Percentiles rank a stretch among this genome's conserved stretches.
These are phyloP conservation scores for Candida vaughaniae DNA, from an alignment of 805 yeast species.

Conservation along the genomic window DNA sequence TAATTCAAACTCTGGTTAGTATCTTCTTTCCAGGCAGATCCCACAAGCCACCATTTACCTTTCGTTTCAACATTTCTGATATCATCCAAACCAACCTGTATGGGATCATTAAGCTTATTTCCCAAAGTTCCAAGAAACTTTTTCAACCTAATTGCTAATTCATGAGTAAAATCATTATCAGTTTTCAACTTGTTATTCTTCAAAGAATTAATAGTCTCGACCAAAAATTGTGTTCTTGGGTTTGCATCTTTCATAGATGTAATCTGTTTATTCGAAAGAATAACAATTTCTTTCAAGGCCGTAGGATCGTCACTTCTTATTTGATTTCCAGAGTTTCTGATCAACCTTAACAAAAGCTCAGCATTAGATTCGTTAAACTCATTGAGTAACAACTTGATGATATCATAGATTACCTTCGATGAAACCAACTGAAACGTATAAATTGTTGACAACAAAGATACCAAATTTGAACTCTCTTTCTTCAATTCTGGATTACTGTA, in stretches of 20 bases:
- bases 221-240: constrained; percentile 74
- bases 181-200: constrained; percentile 77
- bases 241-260: constrained; percentile 37
- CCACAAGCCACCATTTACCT: constrained; percentile 99
- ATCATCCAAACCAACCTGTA: constrained; percentile 82
- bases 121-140: constrained; percentile 59
- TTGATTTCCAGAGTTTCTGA: constrained; percentile 77
- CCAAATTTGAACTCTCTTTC: constrained; percentile 59
- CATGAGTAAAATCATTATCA: constrained; percentile 50
- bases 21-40: constrained; percentile 86
- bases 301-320: constrained; percentile 88
- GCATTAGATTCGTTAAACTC: constrained; percentile 70
- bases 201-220: constrained; percentile 82
- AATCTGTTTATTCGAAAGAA: constrained; percentile 48
- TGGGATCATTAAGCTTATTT: constrained; percentile 60
- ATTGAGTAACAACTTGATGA: constrained; percentile 54
- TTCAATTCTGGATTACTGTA: constrained; percentile 30
- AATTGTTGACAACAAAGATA: constrained; percentile 72
- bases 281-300: constrained; percentile 76
- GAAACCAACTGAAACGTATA: constrained; percentile 78
- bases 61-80: constrained; percentile 70
- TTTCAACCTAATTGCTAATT: constrained; percentile 56
- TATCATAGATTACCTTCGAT: constrained; percentile 72
- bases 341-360: constrained; percentile 69
- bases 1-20: constrained; percentile 17